Conservation (phyloP, 345 rosid species). For the Lepidium didymum region DNA sequence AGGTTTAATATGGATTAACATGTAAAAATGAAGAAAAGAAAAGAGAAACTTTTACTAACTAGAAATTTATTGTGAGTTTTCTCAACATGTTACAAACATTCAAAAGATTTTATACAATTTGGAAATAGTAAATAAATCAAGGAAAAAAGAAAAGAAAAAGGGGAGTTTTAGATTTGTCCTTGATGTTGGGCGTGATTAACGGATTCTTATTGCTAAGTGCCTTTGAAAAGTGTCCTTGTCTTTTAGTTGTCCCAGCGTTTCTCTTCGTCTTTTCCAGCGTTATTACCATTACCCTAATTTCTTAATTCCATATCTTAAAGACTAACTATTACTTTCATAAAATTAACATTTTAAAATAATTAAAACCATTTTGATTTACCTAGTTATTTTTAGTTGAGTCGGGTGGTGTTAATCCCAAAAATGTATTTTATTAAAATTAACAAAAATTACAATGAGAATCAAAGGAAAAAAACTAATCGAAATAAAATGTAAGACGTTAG, state of each 20-base stretch:
- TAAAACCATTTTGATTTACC: too few species aligned
- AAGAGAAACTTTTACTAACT: too few species aligned
- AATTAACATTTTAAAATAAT: background rate
- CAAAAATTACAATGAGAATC: too few species aligned
- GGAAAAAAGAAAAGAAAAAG: background rate
- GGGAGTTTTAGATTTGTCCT: background rate
- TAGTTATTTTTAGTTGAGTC: too few species aligned
- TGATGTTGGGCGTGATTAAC: constrained; percentile 23
- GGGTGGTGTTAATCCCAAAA: too few species aligned
- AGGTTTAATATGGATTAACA: too few species aligned
- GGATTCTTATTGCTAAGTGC: constrained; percentile 21
- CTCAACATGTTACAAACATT: background rate
- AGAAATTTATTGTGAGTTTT: too few species aligned
- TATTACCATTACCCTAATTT: background rate
- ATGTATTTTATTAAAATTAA: too few species aligned
- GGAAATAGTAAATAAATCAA: background rate
- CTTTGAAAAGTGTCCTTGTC: constrained; percentile 15
- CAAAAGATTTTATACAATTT: background rate
- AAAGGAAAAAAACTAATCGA: too few species aligned
- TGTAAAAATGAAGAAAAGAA: too few species aligned
- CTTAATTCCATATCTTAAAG: background rate
- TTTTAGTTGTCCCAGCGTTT: constrained; percentile 13
- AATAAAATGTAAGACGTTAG: too few species aligned
- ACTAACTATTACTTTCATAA: background rate
- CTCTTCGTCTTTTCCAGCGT: constrained; percentile 7